Evolutionary conservation across 257 asterid genomes (phyloP).

Genomic region (Nemophila menziesii): DNA sequence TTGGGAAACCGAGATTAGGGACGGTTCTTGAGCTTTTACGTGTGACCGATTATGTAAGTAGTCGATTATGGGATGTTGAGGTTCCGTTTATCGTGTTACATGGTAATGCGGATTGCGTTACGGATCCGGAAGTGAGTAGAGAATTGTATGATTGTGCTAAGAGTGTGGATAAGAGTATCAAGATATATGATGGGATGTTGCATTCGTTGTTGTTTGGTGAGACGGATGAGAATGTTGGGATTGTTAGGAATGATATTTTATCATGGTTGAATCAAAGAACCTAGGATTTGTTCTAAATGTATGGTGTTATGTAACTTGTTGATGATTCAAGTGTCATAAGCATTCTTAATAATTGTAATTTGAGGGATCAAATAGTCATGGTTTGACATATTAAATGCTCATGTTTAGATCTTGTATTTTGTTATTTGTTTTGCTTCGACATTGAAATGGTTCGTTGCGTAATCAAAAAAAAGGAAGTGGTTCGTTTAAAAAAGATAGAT

Average conservation of each 20-base stretch:
- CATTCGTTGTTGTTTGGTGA: conserved; percentile 89
- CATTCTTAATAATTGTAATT: neutral
- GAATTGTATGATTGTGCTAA: conserved; percentile 59
- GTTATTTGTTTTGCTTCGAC: no score
- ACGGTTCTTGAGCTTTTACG: conserved; percentile 67
- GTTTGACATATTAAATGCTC: no score
- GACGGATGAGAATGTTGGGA: conserved; percentile 66
- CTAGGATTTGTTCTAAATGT: neutral
- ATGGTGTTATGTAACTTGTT: neutral
- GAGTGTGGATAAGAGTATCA: conserved; percentile 63
- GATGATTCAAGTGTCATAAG: neutral
- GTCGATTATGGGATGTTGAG: conserved; percentile 45
- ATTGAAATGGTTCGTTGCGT: no score
- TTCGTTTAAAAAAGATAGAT: no score
- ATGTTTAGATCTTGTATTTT: no score
- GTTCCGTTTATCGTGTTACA: conserved; percentile 62
- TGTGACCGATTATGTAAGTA: conserved; percentile 51
- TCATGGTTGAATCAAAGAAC: conserved; percentile 49
- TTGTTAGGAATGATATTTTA: conserved; percentile 54
- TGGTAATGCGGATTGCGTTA: conserved; percentile 75
- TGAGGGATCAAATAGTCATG: no score
- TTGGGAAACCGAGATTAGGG: conserved; percentile 76
- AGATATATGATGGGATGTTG: conserved; percentile 86
- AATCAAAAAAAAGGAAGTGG: no score
- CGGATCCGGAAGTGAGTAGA: conserved; percentile 77